Percentiles rank a stretch among this genome's conserved stretches.
phyloP scores from a whole-genome alignment of 331 rosid species.

The Rhamnella rubrinervis region DNA sequence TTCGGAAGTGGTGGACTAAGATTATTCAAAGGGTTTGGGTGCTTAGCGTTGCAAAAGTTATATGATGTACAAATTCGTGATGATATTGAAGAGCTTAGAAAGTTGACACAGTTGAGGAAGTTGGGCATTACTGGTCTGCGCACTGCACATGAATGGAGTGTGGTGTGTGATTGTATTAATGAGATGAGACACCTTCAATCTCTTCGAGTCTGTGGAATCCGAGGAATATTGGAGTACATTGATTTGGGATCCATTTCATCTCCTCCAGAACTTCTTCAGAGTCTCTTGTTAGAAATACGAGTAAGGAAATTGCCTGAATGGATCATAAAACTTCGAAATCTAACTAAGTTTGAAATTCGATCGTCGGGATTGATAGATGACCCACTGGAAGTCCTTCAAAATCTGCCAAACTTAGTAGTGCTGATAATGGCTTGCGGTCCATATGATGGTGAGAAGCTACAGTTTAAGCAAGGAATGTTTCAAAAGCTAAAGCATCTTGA shows the following conservation, averaged over 20 bases:
- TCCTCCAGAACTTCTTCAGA: background rate
- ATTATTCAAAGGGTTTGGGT: slow-evolving; percentile 17
- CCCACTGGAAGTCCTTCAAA: slow-evolving; percentile 9
- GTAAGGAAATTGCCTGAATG: slow-evolving; percentile 4
- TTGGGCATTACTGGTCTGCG: background rate
- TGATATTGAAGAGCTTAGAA: slow-evolving; percentile 5
- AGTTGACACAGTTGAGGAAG: slow-evolving; percentile 15
- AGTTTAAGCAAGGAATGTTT: background rate
- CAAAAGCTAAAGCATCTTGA: background rate
- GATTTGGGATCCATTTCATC: slow-evolving; percentile 1
- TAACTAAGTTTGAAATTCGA: background rate
- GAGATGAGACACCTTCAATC: slow-evolving; percentile 19
- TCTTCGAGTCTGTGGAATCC: slow-evolving; percentile 1
- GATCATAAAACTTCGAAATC: slow-evolving; percentile 13
- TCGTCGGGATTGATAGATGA: slow-evolving; percentile 5
- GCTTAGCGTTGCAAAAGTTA: slow-evolving; percentile 16
- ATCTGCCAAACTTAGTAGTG: background rate
- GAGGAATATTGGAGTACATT: background rate
- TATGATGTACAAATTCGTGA: background rate
- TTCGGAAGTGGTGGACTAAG: background rate
- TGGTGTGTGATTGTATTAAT: slow-evolving; percentile 6
- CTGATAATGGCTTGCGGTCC: background rate
- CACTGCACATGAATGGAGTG: background rate
- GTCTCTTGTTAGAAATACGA: background rate
- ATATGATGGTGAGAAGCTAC: slow-evolving; percentile 8